phyloP scores from a whole-genome alignment of 75 land plant genomes.

The Pseudotsuga menziesii region DNA sequence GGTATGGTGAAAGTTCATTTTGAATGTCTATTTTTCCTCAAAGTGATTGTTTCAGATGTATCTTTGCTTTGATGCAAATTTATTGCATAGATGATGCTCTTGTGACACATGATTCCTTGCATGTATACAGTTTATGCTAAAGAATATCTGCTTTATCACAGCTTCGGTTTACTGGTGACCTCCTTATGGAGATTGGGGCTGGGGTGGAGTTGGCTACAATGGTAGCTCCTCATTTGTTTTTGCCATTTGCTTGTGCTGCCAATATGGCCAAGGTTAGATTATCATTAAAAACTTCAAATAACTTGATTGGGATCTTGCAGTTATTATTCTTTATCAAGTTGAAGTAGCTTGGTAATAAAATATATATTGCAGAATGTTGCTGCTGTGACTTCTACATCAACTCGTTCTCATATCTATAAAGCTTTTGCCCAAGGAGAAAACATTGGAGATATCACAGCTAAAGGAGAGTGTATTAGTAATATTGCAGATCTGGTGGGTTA shows the following conservation, averaged over 20 bases:
- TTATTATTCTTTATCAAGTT: not conserved
- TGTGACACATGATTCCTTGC: not conserved
- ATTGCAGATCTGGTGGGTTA: slow-evolving; percentile 91
- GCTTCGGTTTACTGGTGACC: slow-evolving; percentile 89
- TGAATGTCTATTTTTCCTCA: not conserved
- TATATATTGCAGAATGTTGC: slow-evolving; percentile 75
- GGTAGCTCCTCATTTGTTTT: slow-evolving; percentile 78
- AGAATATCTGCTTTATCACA: slow-evolving; percentile 20
- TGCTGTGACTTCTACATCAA: slow-evolving; percentile 98
- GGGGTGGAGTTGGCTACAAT: slow-evolving; percentile 91
- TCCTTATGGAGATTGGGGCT: slow-evolving; percentile 95
- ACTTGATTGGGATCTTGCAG: not conserved
- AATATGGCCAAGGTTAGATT: slow-evolving; percentile 85
- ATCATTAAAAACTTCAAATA: slow-evolving; percentile 2
- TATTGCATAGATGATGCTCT: slow-evolving; percentile 3
- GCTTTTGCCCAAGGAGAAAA: slow-evolving; percentile 97
- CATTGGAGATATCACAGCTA: slow-evolving; percentile 98
- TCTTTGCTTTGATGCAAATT: not conserved
- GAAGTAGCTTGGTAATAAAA: slow-evolving; percentile 2
- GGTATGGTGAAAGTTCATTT: slow-evolving; percentile 33
- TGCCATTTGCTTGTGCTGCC: slow-evolving; percentile 97
- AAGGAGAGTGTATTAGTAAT: slow-evolving; percentile 98
- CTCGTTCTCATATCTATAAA: slow-evolving; percentile 98
- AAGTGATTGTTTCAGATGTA: not conserved
- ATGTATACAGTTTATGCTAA: not conserved